Base-by-base conservation (phyloP, 2,329 filamentous ascomycete genomes). In the Talaromyces sp. region DNA sequence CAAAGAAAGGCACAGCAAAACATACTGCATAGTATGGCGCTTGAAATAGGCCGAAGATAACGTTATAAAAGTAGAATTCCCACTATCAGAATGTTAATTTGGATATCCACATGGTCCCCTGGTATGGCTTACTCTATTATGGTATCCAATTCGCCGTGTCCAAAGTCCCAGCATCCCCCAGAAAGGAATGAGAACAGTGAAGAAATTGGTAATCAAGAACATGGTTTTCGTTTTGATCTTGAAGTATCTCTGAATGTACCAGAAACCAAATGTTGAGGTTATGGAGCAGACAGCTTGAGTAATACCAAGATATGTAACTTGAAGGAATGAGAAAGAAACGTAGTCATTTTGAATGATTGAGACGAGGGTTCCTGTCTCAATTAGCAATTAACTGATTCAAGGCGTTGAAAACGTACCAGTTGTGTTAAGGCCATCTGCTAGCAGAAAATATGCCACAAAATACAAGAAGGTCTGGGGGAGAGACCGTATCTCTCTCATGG, bases 11-110 rank as follows among this genome's bases (percentile, higher is more conserved):
- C 14, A 22, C 14, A 17, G 2, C 22, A 29, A 9, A n/a, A 54
- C 63, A 43, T 64, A 70, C 69, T 9, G 72, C 72, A 43, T 75
- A 76, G 48, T 76, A 75, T 4, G 73, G 72, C 1, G 74, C 74
- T 51, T 76, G 74, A 27, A 76, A 75, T 8, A 76, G 56, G 0
- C 73, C 73, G 40, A 76, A 76, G 1, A 76, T 52, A 29, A 75
- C 62, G 42, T 76, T 76, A 49, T 76, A 77, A 47, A 76, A 70
- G 57, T 73, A 75, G 50, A 77, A 76, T 20, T 76, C 74, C 68
- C 69, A 71, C 69, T 71, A 17, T 14, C 14, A 16, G 6, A 10
- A 8, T 33, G 40, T 63, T 29, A 61, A 49, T 32, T n/a, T 11
- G 27, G 10, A 19, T 20, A 24, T n/a, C 4, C 29, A 19, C 10